Conservation (phyloP, 495 filamentous ascomycete species). For the Neurospora intermedia region DNA sequence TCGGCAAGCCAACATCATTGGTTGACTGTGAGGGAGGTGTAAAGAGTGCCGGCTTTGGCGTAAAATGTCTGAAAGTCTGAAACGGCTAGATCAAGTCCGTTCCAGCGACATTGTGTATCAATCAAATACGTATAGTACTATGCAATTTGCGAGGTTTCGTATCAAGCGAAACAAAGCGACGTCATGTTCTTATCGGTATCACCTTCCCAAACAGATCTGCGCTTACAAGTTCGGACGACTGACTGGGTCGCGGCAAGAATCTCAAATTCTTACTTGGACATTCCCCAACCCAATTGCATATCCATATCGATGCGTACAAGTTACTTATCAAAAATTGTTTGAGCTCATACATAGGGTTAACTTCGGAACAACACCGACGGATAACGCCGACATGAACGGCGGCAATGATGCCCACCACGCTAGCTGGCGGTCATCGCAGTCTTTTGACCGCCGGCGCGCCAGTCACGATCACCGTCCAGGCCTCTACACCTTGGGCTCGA, state of each 20-base stretch:
- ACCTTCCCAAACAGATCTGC: slow-evolving; percentile 2
- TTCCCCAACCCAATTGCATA: not conserved
- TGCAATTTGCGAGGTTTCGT: slow-evolving; percentile 3
- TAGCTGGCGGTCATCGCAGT: not conserved
- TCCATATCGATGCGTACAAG: slow-evolving; percentile 1
- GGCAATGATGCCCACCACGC: slow-evolving; percentile 7
- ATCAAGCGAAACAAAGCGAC: slow-evolving; percentile 5
- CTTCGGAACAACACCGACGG: slow-evolving; percentile 1
- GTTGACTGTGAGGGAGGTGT: not conserved
- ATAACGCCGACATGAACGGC: slow-evolving; percentile 19
- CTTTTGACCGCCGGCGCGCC: not conserved
- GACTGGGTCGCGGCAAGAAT: not conserved
- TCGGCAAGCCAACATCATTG: not conserved
- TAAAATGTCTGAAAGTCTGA: not conserved
- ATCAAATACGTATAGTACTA: not conserved
- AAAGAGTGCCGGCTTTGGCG: not conserved
- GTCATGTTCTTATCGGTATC: slow-evolving; percentile 13
- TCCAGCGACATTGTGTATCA: not conserved
- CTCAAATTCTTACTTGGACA: not conserved
- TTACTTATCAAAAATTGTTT: not conserved
- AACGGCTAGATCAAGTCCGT: not conserved
- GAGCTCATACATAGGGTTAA: not conserved
- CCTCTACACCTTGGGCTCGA: slow-evolving; percentile 54
- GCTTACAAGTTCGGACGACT: not conserved
- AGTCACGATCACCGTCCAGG: slow-evolving; percentile 21